Base-by-base conservation (phyloP, 2,329 filamentous ascomycete genomes). In the Aspergillus caelatus region DNA sequence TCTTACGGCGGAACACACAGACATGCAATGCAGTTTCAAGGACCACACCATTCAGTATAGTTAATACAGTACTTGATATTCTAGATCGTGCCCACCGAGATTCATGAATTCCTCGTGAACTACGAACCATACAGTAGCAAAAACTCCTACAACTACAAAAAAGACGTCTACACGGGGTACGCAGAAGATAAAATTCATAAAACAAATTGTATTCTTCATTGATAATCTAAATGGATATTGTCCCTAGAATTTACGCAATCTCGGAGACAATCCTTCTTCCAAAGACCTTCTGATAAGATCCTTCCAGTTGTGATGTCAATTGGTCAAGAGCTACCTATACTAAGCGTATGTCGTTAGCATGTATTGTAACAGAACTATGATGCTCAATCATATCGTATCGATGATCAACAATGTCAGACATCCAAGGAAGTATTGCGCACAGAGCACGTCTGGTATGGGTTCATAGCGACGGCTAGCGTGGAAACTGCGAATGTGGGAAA, bases 401-500 rank as follows among this genome's bases (percentile, higher is more conserved):
- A 52, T 52, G 28, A 21, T 19, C 48, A 41, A 39, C 1, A 55
- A 39, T 36, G 57, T 72, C 75, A 77, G 74, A 77, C 75, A 77
- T 77, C 75, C 75, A 77, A 77, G 75, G 75, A 77, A 77, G 75
- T 72, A 70, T 68, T 72, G 70, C 75, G 74, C 74, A 70, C 75
- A 77, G 62, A 62, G 72, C 69, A 68, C 71, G 71, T 72, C 74
- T 73, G 66, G 66, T 67, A 73, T 74, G 70, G 74, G 74, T 76
- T 75, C 71, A 74, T 61, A 71, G 62, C 73, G 73, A 75, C 71
- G 73, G 65, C 75, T 76, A 75, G 74, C 74, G 75, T 77, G 75
- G 73, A 77, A 77, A 76, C 75, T 77, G 75, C 77, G 77, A 79
- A 79, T 78, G 76, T 78, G 75, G 75, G 77, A 73, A 70, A 63